Evolutionary conservation across 1,284 basidiomycete species (phyloP), one percentile per base, ranked within the genome.

Genomic region (Trichosporon sp.): DNA sequence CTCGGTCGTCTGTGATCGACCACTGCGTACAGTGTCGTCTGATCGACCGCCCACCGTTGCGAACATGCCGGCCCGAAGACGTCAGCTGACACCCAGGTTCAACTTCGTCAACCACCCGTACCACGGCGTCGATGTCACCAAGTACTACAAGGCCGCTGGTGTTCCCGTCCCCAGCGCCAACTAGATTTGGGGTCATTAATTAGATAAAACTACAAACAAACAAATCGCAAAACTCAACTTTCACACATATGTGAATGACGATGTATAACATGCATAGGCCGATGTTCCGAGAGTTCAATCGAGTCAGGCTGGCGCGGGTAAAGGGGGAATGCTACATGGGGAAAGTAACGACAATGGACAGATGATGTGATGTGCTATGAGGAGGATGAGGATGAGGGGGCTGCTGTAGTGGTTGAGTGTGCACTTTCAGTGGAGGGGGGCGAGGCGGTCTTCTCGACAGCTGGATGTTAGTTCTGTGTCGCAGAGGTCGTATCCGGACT

Each of bases 31-130:
- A 7, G 11, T 38, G 32, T 32, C 5, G 32, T 4, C 32, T 5
- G 32, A 9, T 9, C 32, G 32, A 32, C 32, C 32, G 32, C 32
- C 32, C 32, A 9, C 32, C 5, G 9, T 18, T 42, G 18, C 38
- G 18, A 3, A 9, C 15, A 2, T 18, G 5, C 15, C 12, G 3
- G 35, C 35, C 2, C 2, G 18, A 12, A 18, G 18, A n/a, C 29
- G 3, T 12, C 65, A 35, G 11, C 71, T 72, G 3, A 66, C 64
- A 8, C 47, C 8, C 76, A 95, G 92, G 93, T 89, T 96, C 85
- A 96, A 97, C 85, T 85, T 95, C 68, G 93, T 94, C 77, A 91
- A 95, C 83, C 94, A 97, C 83, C 89, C 89, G 67, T 84, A 89
- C 81, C 94, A 97, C 80, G 93, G 93, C 12, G 89, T 90, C 29